Percentiles rank a stretch among this genome's conserved stretches.
phyloP scores from a whole-genome alignment of 495 filamentous ascomycete species.

The Schizothecium vesticola region DNA sequence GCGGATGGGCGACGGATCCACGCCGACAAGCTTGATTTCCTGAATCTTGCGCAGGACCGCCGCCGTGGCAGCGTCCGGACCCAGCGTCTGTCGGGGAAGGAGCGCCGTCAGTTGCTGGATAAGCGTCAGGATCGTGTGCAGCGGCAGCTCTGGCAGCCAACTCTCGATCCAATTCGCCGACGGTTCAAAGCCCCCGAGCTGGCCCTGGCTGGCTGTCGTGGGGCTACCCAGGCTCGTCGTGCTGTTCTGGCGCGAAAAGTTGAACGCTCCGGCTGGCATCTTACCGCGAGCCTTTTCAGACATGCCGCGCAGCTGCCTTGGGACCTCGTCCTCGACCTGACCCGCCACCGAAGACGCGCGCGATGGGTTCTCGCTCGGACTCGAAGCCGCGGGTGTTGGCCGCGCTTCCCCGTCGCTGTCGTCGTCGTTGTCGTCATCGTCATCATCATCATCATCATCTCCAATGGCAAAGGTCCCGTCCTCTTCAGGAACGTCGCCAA shows the following conservation, averaged over 20 bases:
- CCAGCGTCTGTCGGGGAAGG: conserved; percentile 38
- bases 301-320: conserved; percentile 90
- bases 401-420: conserved; percentile 69
- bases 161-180: conserved; percentile 80
- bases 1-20: conserved; percentile 70
- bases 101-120: conserved; percentile 57
- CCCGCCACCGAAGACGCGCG: conserved; percentile 67
- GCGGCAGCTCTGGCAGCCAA: conserved; percentile 87
- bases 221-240: conserved; percentile 74
- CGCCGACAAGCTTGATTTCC: conserved; percentile 45
- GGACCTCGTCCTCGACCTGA: conserved; percentile 60
- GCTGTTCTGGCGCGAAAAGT: conserved; percentile 89
- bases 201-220: conserved; percentile 46
- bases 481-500: conserved; percentile 76
- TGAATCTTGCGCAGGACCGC: conserved; percentile 36
- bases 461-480: conserved; percentile 79
- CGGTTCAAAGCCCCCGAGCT: conserved; percentile 64
- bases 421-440: conserved; percentile 83
- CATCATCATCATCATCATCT: conserved; percentile 83
- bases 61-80: conserved; percentile 30
- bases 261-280: conserved; percentile 78
- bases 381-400: conserved; percentile 65
- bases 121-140: conserved; percentile 82
- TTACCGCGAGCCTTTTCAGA: conserved; percentile 97
- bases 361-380: conserved; percentile 64